These are phyloP conservation scores for Magnusiomyces magnusii DNA, from an alignment of 1,139 yeast species.

Conservation along the genomic window DNA sequence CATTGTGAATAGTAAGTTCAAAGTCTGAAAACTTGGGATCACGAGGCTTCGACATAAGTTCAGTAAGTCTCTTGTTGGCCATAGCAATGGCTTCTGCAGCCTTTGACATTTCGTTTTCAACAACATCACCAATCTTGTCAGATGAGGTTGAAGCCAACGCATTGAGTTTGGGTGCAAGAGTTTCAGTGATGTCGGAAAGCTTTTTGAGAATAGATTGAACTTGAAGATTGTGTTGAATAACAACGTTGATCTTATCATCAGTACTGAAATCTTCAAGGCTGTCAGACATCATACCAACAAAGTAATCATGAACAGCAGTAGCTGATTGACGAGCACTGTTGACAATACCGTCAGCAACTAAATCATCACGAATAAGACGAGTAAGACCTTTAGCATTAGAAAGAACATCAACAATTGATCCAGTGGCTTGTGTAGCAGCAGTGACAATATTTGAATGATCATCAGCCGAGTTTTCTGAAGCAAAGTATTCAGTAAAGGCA, in stretches of 20 bases:
- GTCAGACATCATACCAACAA: slow-evolving; percentile 51
- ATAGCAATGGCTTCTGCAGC: slow-evolving; percentile 63
- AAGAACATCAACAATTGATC: slow-evolving; percentile 57
- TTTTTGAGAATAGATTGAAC: slow-evolving; percentile 65
- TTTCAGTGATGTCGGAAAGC: slow-evolving; percentile 50
- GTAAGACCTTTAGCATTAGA: slow-evolving; percentile 64
- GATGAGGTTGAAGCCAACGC: slow-evolving; percentile 43
- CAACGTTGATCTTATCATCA: slow-evolving; percentile 69
- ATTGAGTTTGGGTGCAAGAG: slow-evolving; percentile 44
- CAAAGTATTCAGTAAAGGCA: slow-evolving; percentile 63
- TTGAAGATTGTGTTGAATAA: slow-evolving; percentile 65
- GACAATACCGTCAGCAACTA: slow-evolving; percentile 46
- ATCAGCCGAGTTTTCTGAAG: slow-evolving; percentile 61
- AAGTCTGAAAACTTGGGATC: slow-evolving; percentile 52
- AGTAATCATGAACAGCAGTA: slow-evolving; percentile 53
- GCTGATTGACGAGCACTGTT: slow-evolving; percentile 51
- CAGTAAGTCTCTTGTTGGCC: slow-evolving; percentile 56
- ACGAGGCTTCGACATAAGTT: slow-evolving; percentile 42
- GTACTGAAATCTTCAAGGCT: slow-evolving; percentile 42
- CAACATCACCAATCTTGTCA: slow-evolving; percentile 55
- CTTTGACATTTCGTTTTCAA: slow-evolving; percentile 61
- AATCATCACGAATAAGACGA: slow-evolving; percentile 44
- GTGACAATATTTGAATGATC: slow-evolving; percentile 63
- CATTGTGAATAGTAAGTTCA: slow-evolving; percentile 67
- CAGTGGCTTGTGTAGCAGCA: slow-evolving; percentile 59